Percentiles rank a stretch among this genome's conserved stretches.
These are phyloP conservation scores for Chaetomium cochliodes DNA, from an alignment of 495 filamentous ascomycete genomes.

Conservation along the genomic window DNA sequence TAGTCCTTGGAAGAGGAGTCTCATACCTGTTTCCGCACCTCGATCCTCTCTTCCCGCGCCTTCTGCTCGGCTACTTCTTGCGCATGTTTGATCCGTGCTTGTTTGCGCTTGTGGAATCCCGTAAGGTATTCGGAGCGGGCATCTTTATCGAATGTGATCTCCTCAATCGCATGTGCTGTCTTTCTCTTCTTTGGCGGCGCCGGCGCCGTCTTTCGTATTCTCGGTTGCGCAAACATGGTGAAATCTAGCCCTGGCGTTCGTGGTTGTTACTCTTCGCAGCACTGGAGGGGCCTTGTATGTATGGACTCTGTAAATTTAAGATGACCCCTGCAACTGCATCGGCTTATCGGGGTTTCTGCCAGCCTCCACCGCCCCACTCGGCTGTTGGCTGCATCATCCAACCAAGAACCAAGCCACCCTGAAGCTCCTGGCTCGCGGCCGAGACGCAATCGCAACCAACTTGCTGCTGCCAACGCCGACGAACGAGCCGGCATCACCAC, in stretches of 20 bases:
- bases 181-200: slow-evolving; percentile 67
- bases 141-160: slow-evolving; percentile 77
- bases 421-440: slow-evolving; percentile 10
- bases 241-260: background rate
- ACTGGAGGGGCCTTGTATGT: background rate
- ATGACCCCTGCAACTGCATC: slow-evolving; percentile 4
- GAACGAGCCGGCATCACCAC: slow-evolving; percentile 19
- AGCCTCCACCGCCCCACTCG: slow-evolving; percentile 19
- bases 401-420: slow-evolving; percentile 12
- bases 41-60: slow-evolving; percentile 69
- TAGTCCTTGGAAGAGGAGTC: background rate
- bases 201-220: slow-evolving; percentile 47
- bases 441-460: slow-evolving; percentile 19
- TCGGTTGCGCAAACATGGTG: slow-evolving; percentile 49
- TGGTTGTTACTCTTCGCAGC: background rate
- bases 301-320: slow-evolving; percentile 16
- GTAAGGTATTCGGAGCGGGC: slow-evolving; percentile 83
- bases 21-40: slow-evolving; percentile 68
- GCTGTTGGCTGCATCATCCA: slow-evolving; percentile 21
- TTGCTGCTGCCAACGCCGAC: slow-evolving; percentile 18
- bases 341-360: slow-evolving; percentile 28
- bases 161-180: slow-evolving; percentile 58
- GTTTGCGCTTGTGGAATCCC: slow-evolving; percentile 94
- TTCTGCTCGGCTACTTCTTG: slow-evolving; percentile 71
- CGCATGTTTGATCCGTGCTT: slow-evolving; percentile 75